Evolutionary conservation across 2,329 filamentous ascomycete genomes (phyloP).

Genomic region (Trichoderma koningiopsis): DNA sequence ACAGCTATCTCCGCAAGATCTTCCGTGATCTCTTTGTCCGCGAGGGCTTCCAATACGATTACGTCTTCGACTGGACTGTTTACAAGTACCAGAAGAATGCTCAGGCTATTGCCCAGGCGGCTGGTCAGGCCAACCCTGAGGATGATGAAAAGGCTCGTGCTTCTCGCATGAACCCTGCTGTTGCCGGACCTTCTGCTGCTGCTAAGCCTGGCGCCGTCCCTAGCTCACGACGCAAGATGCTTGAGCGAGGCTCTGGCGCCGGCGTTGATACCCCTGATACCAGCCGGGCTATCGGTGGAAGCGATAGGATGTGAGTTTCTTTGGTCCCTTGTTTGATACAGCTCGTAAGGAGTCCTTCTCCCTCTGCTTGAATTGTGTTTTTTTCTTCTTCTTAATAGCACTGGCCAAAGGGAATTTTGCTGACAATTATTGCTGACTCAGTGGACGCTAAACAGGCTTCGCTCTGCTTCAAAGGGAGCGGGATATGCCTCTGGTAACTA

Average conservation of each 20-base stretch:
- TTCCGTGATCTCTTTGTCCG: slow-evolving; percentile 99
- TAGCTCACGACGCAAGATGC: slow-evolving; percentile 81
- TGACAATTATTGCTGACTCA: slow-evolving; percentile 79
- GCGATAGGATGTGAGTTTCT: slow-evolving; percentile 96
- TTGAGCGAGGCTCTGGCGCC: slow-evolving; percentile 64
- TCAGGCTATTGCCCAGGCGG: slow-evolving; percentile 86
- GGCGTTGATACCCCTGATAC: slow-evolving; percentile 69
- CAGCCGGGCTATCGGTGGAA: slow-evolving; percentile 75
- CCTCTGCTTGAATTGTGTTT: slow-evolving; percentile 81
- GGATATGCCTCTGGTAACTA: slow-evolving; percentile 47
- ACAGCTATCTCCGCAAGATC: slow-evolving; percentile 99
- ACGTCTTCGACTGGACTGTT: slow-evolving; percentile 99
- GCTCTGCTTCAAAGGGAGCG: slow-evolving; percentile 76
- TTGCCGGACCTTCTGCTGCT: slow-evolving; percentile 63
- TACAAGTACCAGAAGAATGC: slow-evolving; percentile 99
- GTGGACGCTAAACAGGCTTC: slow-evolving; percentile 82
- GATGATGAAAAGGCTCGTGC: slow-evolving; percentile 76
- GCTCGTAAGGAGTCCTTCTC: slow-evolving; percentile 76
- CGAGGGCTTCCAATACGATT: slow-evolving; percentile 99
- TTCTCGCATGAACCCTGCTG: slow-evolving; percentile 66
- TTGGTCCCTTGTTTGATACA: slow-evolving; percentile 57
- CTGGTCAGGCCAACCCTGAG: slow-evolving; percentile 66
- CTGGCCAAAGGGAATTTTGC: slow-evolving; percentile 72
- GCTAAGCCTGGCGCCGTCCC: slow-evolving; percentile 74
- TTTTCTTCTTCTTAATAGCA: slow-evolving; percentile 56